Conservation (phyloP, 352 stramenopile genomes). For the Thraustotheca clavata region DNA sequence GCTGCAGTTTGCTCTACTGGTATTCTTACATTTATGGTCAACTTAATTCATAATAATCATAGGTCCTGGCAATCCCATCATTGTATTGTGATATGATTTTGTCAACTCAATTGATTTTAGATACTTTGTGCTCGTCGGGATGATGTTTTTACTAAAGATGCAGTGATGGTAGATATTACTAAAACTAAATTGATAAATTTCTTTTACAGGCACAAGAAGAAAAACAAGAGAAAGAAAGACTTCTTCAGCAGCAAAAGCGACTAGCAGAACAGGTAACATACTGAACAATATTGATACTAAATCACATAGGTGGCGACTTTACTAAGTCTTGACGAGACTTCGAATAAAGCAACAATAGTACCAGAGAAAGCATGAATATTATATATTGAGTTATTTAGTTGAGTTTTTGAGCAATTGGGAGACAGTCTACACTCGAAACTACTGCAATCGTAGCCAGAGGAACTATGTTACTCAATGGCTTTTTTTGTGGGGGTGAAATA, state of each 20-base stretch:
- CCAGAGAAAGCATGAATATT: too few species aligned
- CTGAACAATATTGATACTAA: neutral
- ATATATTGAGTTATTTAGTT: too few species aligned
- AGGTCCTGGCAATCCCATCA: neutral
- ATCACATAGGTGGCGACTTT: neutral
- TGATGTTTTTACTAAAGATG: neutral
- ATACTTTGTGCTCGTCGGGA: neutral
- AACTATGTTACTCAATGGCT: neutral
- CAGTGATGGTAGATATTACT: neutral
- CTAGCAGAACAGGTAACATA: neutral
- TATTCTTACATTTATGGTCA: neutral
- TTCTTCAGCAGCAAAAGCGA: neutral
- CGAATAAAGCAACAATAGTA: too few species aligned
- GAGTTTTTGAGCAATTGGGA: too few species aligned
- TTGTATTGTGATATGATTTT: too few species aligned
- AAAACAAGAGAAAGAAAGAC: neutral
- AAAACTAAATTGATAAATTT: neutral
- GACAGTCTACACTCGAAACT: too few species aligned
- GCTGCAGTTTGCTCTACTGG: slow-evolving; percentile 55
- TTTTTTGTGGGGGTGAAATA: neutral
- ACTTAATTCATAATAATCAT: neutral
- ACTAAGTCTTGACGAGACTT: neutral
- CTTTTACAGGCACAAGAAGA: neutral
- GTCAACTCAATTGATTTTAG: too few species aligned
- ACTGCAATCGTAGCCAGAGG: slow-evolving; percentile 9